These are phyloP conservation scores for Ilyonectria destructans DNA, from an alignment of 2,329 filamentous ascomycete genomes.

Conservation along the genomic window DNA sequence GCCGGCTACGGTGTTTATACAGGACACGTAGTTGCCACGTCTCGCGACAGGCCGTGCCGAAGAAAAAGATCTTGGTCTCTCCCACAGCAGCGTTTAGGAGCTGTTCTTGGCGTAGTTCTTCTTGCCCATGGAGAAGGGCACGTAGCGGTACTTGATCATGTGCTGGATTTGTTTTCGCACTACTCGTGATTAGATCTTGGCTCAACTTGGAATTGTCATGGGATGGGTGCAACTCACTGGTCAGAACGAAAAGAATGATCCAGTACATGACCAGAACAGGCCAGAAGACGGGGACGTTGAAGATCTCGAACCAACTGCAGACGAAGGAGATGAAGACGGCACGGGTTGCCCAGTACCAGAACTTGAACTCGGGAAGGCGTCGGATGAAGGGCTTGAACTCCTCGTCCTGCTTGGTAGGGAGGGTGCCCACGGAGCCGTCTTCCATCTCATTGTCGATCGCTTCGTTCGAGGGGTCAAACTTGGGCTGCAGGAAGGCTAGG, in stretches of 20 bases:
- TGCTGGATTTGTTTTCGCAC: slow-evolving; percentile 99
- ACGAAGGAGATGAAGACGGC: slow-evolving; percentile 87
- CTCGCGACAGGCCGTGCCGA: slow-evolving; percentile 39
- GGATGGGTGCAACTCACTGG: slow-evolving; percentile 77
- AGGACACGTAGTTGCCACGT: slow-evolving; percentile 41
- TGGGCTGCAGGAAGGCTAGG: slow-evolving; percentile 97
- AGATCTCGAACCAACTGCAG: slow-evolving; percentile 94
- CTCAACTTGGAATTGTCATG: background rate
- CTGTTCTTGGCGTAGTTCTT: slow-evolving; percentile 81
- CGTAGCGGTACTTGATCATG: slow-evolving; percentile 99
- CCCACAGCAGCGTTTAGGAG: slow-evolving; percentile 52
- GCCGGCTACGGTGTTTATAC: slow-evolving; percentile 46
- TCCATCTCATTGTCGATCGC: slow-evolving; percentile 94
- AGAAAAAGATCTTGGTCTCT: slow-evolving; percentile 34
- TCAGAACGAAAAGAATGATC: slow-evolving; percentile 96
- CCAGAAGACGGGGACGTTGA: slow-evolving; percentile 99
- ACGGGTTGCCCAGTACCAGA: slow-evolving; percentile 96
- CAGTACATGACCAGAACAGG: slow-evolving; percentile 98
- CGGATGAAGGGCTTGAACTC: slow-evolving; percentile 99
- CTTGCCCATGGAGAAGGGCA: slow-evolving; percentile 94
- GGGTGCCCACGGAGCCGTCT: slow-evolving; percentile 84
- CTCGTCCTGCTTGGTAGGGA: slow-evolving; percentile 96
- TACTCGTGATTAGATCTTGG: slow-evolving; percentile 55
- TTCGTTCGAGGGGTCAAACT: slow-evolving; percentile 98
- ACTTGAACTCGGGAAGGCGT: slow-evolving; percentile 98